Conservation (phyloP, 1,284 basidiomycete species). For the Ustilago esculenta region DNA sequence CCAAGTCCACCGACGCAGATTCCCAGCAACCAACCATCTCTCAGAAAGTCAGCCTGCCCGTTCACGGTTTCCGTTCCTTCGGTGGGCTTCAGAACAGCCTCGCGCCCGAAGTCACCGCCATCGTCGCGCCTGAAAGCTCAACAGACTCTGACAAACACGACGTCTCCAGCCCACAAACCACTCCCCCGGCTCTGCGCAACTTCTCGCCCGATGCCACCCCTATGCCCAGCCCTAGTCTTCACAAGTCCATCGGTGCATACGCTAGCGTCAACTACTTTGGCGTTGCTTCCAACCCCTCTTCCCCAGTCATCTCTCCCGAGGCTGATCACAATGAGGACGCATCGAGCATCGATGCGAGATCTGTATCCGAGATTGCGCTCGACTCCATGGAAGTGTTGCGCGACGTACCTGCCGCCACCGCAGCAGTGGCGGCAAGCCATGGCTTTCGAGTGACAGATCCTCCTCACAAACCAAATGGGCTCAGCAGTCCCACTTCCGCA, state of each 20-base stretch:
- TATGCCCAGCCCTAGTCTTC: constrained; percentile 55
- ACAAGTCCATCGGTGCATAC: constrained; percentile 32
- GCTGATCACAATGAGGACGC: neutral
- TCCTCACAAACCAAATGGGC: neutral
- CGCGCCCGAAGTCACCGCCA: constrained; percentile 11
- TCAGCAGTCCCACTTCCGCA: constrained; percentile 3
- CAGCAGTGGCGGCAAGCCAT: neutral
- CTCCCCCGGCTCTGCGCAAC: constrained; percentile 23
- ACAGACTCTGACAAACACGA: neutral
- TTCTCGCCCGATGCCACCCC: constrained; percentile 55
- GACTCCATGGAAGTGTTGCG: constrained; percentile 28
- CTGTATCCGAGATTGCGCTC: neutral
- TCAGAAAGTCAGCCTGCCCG: constrained; percentile 47
- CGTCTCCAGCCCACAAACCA: constrained; percentile 12
- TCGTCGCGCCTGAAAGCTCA: neutral
- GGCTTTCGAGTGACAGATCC: constrained; percentile 10
- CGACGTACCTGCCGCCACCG: constrained; percentile 6
- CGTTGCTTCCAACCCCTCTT: neutral
- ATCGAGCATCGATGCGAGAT: neutral
- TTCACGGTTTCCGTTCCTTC: constrained; percentile 58
- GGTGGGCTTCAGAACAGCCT: constrained; percentile 48
- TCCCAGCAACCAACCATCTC: constrained; percentile 3
- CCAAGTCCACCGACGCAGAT: constrained; percentile 2
- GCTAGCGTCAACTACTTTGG: constrained; percentile 44
- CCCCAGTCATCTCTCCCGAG: neutral